Evolutionary conservation across 345 rosid species (phyloP).

Genomic region (Hypericum androsaemum): DNA sequence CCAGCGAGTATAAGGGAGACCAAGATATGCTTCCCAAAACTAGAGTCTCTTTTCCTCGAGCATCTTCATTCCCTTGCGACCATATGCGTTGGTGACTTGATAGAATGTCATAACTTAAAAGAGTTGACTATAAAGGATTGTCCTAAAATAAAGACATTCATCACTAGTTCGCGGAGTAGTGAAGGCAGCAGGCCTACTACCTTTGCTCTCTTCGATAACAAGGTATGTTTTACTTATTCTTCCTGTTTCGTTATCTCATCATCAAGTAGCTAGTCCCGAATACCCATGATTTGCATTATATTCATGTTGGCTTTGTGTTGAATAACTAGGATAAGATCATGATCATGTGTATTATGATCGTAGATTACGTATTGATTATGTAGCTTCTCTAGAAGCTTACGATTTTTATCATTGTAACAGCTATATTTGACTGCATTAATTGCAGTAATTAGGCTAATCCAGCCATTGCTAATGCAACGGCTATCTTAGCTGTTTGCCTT

Average conservation of each 20-base stretch:
- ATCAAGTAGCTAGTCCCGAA: no score
- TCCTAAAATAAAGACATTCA: neutral
- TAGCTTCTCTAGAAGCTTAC: no score
- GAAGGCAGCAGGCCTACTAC: neutral
- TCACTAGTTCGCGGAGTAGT: neutral
- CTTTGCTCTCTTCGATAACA: neutral
- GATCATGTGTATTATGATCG: no score
- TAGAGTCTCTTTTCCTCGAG: neutral
- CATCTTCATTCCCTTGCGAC: neutral
- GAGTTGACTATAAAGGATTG: neutral
- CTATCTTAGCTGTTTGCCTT: no score
- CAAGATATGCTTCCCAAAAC: neutral
- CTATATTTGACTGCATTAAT: no score
- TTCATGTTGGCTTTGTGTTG: no score
- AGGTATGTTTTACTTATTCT: neutral
- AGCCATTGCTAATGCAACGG: no score
- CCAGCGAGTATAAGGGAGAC: no score
- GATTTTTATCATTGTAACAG: no score
- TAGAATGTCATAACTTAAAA: neutral
- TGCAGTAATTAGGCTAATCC: no score
- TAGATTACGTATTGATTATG: no score
- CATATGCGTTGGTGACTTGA: neutral
- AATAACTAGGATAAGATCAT: no score
- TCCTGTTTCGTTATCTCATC: neutral
- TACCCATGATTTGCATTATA: neutral